These are phyloP conservation scores for Phaeosphaeriaceae sp. DNA, from an alignment of 2,329 filamentous ascomycete genomes.

Conservation along the genomic window DNA sequence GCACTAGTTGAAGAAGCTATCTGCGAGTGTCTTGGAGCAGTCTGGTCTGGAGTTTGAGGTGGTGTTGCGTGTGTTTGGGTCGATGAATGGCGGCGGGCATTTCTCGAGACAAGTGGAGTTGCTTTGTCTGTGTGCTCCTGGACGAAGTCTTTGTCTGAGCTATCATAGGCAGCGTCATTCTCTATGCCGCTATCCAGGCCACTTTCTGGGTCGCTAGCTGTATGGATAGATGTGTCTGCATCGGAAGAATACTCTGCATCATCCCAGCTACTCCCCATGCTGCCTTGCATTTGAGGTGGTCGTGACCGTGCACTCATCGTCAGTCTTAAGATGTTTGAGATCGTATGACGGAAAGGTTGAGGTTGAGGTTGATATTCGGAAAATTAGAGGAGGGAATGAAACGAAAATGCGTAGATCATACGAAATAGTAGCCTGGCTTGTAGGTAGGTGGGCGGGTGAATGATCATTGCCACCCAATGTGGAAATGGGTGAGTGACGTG, in stretches of 20 bases:
- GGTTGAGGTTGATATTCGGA: background rate
- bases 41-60: slow-evolving; percentile 16
- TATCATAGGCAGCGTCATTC: slow-evolving; percentile 11
- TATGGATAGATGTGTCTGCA: slow-evolving; percentile 30
- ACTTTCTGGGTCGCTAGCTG: slow-evolving; percentile 31
- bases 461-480: slow-evolving; percentile 25
- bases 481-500: slow-evolving; percentile 32
- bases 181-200: slow-evolving; percentile 22
- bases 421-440: background rate
- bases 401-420: background rate
- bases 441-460: slow-evolving; percentile 28
- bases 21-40: slow-evolving; percentile 18
- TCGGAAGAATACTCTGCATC: slow-evolving; percentile 39
- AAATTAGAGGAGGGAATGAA: background rate
- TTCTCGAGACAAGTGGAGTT: slow-evolving; percentile 21
- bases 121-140: slow-evolving; percentile 20
- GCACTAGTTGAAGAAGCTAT: slow-evolving; percentile 9
- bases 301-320: slow-evolving; percentile 27
- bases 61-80: slow-evolving; percentile 15
- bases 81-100: slow-evolving; percentile 6
- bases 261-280: slow-evolving; percentile 45
- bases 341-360: background rate
- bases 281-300: slow-evolving; percentile 27
- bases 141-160: slow-evolving; percentile 24
- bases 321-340: background rate